These are phyloP conservation scores for Fragilaria crotonensis DNA, from an alignment of 108 stramenopile species.

Conservation along the genomic window DNA sequence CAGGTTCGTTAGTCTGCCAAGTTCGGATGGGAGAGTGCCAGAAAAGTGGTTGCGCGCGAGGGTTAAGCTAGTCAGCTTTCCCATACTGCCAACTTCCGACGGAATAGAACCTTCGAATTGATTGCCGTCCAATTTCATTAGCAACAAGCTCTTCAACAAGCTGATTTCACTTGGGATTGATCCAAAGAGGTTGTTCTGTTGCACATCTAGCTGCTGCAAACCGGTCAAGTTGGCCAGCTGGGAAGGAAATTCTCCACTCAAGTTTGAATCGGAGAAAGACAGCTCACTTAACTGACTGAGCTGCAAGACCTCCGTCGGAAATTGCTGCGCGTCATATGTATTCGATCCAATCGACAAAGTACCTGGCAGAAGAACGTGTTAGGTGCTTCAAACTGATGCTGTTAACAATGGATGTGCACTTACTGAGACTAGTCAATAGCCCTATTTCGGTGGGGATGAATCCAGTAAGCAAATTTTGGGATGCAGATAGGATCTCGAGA, in stretches of 20 bases:
- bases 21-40: conserved; percentile 20
- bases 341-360: neutral
- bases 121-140: conserved; percentile 18
- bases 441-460: neutral
- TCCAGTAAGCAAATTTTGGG: neutral
- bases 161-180: neutral
- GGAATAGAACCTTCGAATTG: conserved; percentile 21
- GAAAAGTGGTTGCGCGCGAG: conserved; percentile 13
- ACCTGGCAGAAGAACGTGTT: neutral
- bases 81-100: neutral
- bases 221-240: neutral
- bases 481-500: neutral
- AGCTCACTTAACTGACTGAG: neutral
- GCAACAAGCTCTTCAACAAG: neutral
- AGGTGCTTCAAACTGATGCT: neutral
- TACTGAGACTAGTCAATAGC: neutral
- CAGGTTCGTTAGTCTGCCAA: conserved; percentile 18
- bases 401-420: neutral
- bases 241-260: neutral
- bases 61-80: conserved; percentile 8
- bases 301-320: neutral
- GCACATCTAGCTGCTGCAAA: neutral
- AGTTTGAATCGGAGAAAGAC: neutral
- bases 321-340: neutral
- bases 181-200: neutral